Evolutionary conservation across 768 basidiomycete species (phyloP), one percentile per base, ranked within the genome.

Genomic region (Lentinula edodes): DNA sequence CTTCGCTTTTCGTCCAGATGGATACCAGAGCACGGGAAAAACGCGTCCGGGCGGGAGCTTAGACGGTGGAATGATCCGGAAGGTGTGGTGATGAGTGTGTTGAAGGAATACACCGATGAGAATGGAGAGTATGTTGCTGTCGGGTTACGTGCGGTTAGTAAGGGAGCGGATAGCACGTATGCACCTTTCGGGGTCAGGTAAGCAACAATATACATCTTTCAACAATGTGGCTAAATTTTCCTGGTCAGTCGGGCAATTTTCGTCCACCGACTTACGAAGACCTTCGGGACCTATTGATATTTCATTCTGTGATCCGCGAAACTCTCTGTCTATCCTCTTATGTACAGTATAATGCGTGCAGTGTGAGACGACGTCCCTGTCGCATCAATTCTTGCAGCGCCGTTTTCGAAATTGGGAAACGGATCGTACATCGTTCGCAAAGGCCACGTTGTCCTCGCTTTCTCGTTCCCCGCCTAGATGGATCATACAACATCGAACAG

Each of bases 121-220:
- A 73, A 74, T 36, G 90, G 92, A 61, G 93, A 96, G 74, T 95
- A 95, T 78, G 79, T 98, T 63, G 97, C 98, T 73, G 98, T 89
- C 69, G 97, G 97, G 1, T 99, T 93, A 72, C 97, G 97, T 58
- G 85, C 88, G 62, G 91, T 99, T 55, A 92, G 89, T 78, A 98
- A 98, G 77, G 95, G 95, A 54, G 97, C 95, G 6, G 92, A 95
- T 61, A 92, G 89, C 66, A 93, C 93, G 53, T 98, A 98, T 73
- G 92, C 96, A 71, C 97, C 97, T 1, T 99, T 99, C 68, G 97
- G 97, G 64, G 96, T 97, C 90, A 88, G 77, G 88, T 87, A 51
- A 48, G 78, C 73, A 57, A 4, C 16, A 62, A 15, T 9, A 6
- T 10, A 32, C 43, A 32, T 16, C 8, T 36, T 23, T 32, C 16